Conservation (phyloP, 495 filamentous ascomycete genomes). For the Talaromyces wortmannii region DNA sequence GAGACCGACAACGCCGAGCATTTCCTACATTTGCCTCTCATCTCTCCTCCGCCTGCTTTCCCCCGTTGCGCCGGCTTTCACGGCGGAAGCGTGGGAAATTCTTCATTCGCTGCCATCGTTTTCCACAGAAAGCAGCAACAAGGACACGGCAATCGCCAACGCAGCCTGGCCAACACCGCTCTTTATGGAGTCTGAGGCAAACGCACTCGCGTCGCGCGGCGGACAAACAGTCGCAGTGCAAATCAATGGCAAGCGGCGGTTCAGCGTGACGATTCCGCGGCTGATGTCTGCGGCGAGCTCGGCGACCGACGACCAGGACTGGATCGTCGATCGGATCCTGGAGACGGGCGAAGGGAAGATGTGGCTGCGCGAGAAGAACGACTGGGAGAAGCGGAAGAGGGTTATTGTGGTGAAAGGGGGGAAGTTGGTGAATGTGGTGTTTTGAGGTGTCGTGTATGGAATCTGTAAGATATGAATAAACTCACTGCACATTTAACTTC, state of each 20-base stretch:
- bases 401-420: slow-evolving; percentile 42
- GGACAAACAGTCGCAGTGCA: slow-evolving; percentile 57
- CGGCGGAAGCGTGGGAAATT: slow-evolving; percentile 72
- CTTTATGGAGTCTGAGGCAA: slow-evolving; percentile 36
- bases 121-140: background rate
- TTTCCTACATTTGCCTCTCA: slow-evolving; percentile 29
- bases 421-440: slow-evolving; percentile 43
- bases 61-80: slow-evolving; percentile 69
- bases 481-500: no score
- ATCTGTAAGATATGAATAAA: background rate
- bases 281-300: slow-evolving; percentile 14
- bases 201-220: slow-evolving; percentile 31
- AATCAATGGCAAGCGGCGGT: slow-evolving; percentile 68
- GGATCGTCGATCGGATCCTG: slow-evolving; percentile 47
- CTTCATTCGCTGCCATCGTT: slow-evolving; percentile 32
- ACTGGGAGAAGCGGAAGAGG: slow-evolving; percentile 36
- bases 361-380: slow-evolving; percentile 40
- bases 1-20: slow-evolving; percentile 20
- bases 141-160: slow-evolving; percentile 31
- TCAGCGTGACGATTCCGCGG: slow-evolving; percentile 51
- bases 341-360: slow-evolving; percentile 36
- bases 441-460: slow-evolving; percentile 11
- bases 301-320: slow-evolving; percentile 33
- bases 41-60: slow-evolving; percentile 63
- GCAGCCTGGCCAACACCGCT: slow-evolving; percentile 45